Evolutionary conservation across 805 yeast genomes (phyloP), one percentile per base, ranked within the genome.

Genomic region (Zygotorulaspora chibaensis): DNA sequence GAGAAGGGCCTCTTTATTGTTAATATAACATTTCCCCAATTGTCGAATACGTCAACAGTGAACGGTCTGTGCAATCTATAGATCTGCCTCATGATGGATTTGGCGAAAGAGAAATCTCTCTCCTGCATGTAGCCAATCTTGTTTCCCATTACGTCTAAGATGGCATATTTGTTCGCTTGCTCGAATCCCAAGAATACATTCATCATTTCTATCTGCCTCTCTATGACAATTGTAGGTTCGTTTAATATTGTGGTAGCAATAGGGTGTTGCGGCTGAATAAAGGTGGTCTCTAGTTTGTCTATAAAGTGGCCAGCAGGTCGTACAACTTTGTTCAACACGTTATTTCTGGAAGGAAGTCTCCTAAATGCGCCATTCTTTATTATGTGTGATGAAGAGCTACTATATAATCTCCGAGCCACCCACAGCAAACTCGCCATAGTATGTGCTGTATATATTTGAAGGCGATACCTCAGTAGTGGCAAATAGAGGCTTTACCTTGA

Each of bases 1-100:
- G 93, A 82, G 60, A 93, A 91, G 3, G 90, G 93, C 55, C 99
- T 74, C 48, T 79, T 76, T 48, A 91, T 83, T 2, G 83, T 82
- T 65, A 85, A 51, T 29, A 84, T 60, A 8, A 73, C 66, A 40
- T 81, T 80, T 0, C 85, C 89, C 46, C 74, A 60, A 47, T 73
- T 74, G 61, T 85, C 87, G 57, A 80, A 78, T 7, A 85, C 77
- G 55, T 84, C 90, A 28, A 86, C 83, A 13, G 74, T 75, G 60
- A 85, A 85, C 1, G 99, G 97, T 54, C 99, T 74, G 65, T 91
- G 97, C 23, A 89, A 70, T 46, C 87, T 74, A 59, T 84, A 85
- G 13, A 91, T 67, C 59, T 93, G 98, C 52, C 98, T 73, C 66
- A 87, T 76, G n/a, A 91, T 64, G 42, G 81, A 76, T 58, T 84